Base-by-base conservation (phyloP, 2,329 filamentous ascomycete genomes). In the Ascocoryne sarcoides region DNA sequence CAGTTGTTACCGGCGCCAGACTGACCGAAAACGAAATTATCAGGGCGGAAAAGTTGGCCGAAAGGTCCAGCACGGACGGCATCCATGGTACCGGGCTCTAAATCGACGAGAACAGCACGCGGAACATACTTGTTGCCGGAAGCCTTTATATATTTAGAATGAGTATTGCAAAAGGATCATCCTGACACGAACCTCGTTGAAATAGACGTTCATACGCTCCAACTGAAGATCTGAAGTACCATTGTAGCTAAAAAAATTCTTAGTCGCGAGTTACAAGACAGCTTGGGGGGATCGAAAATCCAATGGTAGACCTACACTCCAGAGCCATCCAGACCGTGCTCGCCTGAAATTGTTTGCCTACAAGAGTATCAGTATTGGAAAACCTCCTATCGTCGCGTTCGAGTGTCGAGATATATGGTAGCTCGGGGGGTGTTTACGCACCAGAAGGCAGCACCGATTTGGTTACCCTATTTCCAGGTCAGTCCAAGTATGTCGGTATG, bases 401-500 rank as follows among this genome's bases (percentile, higher is more conserved):
- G 40, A 42, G 44, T 40, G 30, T 34, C 29, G 39, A 32, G 43
- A 51, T 44, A 47, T 37, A n/a, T n/a, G n/a, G n/a, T n/a, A n/a
- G n/a, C n/a, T n/a, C n/a, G n/a, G n/a, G n/a, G n/a, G n/a, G n/a
- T n/a, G n/a, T n/a, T 12, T 53, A 73, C 79, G 57, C 70, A 86
- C 83, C 92, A 98, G 80, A 98, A 98, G 72, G 92, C 92, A 76
- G 92, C 92, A 90, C 92, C 92, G 40, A 96, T 95, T 86, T 98
- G 92, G 84, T 98, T 98, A 80, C 92, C 92, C 90, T 95, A 26
- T 26, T 12, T 7, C 23, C 23, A 7, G 7, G 12, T 26, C 23
- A 26, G 61, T 58, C 5, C n/a, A 49, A 47, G 8, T 20, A 9
- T 14, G n/a, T 32, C 17, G 32, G n/a, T 33, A 19, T 8, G 33